These are phyloP conservation scores for Tolypocladium tundrense DNA, from an alignment of 2,329 filamentous ascomycete genomes.

Conservation along the genomic window DNA sequence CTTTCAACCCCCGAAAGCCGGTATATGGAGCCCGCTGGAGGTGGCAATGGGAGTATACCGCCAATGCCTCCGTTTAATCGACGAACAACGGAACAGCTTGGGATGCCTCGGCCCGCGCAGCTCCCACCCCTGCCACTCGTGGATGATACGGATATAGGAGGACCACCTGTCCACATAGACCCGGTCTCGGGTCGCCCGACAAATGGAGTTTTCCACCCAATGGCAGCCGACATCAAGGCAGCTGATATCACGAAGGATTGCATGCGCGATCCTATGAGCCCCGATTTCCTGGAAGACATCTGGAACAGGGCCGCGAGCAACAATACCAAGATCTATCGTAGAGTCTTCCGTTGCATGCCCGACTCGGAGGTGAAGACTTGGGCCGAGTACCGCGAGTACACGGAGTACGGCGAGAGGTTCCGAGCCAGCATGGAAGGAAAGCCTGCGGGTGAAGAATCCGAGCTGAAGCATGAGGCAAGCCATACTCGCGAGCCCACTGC, in stretches of 20 bases:
- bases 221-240: slow-evolving; percentile 58
- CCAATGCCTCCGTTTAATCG: slow-evolving; percentile 42
- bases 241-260: slow-evolving; percentile 78
- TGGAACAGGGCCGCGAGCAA: slow-evolving; percentile 86
- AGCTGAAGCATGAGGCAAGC: slow-evolving; percentile 28
- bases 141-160: slow-evolving; percentile 77
- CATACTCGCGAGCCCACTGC: slow-evolving; percentile 18
- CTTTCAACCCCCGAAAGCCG: slow-evolving; percentile 16
- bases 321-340: slow-evolving; percentile 89
- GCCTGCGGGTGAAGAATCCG: slow-evolving; percentile 36
- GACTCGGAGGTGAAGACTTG: slow-evolving; percentile 90
- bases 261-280: slow-evolving; percentile 82
- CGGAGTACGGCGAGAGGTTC: slow-evolving; percentile 69
- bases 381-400: slow-evolving; percentile 84
- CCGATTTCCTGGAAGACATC: slow-evolving; percentile 74
- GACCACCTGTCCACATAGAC: slow-evolving; percentile 52
- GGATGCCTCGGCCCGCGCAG: slow-evolving; percentile 57
- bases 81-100: slow-evolving; percentile 55
- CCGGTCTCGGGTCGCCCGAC: slow-evolving; percentile 36
- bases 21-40: slow-evolving; percentile 19
- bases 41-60: slow-evolving; percentile 37
- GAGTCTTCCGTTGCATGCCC: slow-evolving; percentile 93
- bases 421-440: slow-evolving; percentile 53
- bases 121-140: slow-evolving; percentile 57
- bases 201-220: slow-evolving; percentile 35